Base-by-base conservation (phyloP, 2,329 filamentous ascomycete species). In the Aureobasidium sp. region DNA sequence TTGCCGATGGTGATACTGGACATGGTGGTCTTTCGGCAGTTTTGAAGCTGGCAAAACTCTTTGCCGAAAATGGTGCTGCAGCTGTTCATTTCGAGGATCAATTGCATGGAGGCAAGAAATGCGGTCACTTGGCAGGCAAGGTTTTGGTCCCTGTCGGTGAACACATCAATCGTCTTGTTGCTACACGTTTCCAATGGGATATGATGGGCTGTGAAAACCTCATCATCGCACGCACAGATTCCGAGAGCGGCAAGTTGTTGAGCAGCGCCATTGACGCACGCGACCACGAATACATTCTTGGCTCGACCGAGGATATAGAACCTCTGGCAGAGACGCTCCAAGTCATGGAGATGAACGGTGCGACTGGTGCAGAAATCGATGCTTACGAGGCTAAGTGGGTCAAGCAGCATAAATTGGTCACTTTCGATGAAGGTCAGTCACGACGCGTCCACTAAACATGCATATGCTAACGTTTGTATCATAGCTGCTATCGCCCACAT, bases 41-140 rank as follows among this genome's bases (percentile, higher is more conserved):
- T 2, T 82, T 97, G 67, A 99, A 99, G 80, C 84, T 99, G 23
- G 92, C 94, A 44, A 99, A 97, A 78, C 84, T 97, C 8, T 99
- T 99, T 70, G 94, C 94, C 20, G 94, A 99, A 77, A 96, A 96
- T 68, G 94, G 94, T 59, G 94, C 94, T 0, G 94, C 94, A 0
- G 94, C 89, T 9, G 94, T 99, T 2, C 94, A 99, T 75, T 96
- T 99, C 65, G 94, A 99, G 76, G 94, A 99, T 72, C 94, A 99
- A 77, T 84, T 97, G 51, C 94, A 97, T 72, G 94, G 94, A 47
- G 94, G 94, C 64, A 99, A 99, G 81, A 99, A 97, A 78, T 99
- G 94, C 72, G 94, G 94, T 17, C 94, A 99, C 77, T 79, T 97
- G 64, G 94, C 94, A 0, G 94, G 94, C 68, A 99, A 97, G 75